Percentiles rank a stretch among this genome's conserved stretches.
Evolutionary conservation across 2,329 filamentous ascomycete species (phyloP).

Genomic region (Cordyceps pruinosa): DNA sequence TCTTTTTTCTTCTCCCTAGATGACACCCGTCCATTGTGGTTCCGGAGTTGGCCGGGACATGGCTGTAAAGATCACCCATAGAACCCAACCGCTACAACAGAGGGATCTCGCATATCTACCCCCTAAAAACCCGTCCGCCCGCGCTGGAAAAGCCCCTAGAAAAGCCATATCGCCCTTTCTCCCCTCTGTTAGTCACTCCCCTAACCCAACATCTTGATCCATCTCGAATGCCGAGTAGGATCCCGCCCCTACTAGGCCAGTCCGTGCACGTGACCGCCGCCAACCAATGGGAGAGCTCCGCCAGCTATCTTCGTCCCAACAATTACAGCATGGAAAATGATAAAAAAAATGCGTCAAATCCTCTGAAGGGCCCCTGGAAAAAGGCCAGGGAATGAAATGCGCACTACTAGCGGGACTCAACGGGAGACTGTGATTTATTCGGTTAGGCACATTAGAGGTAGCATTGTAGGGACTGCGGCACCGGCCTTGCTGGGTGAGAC

Average conservation of each 20-base stretch:
- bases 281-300: not conserved
- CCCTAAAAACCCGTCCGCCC: too few species aligned
- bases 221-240: constrained; percentile 5
- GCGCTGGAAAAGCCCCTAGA: too few species aligned
- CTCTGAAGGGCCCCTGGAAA: not conserved
- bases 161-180: too few species aligned
- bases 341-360: not conserved
- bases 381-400: not conserved
- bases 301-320: constrained; percentile 10
- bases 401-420: not conserved
- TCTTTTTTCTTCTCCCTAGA: too few species aligned
- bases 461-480: too few species aligned
- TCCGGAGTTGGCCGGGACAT: too few species aligned
- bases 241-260: not conserved
- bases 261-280: not conserved
- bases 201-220: constrained; percentile 12
- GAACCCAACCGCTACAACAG: too few species aligned
- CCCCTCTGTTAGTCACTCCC: not conserved
- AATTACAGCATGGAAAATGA: constrained; percentile 4
- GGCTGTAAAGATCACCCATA: too few species aligned
- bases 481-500: not conserved
- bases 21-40: too few species aligned
- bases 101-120: too few species aligned
- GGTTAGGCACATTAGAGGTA: too few species aligned
- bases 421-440: not conserved